These are phyloP conservation scores for Lactarius hatsudake DNA, from an alignment of 768 basidiomycete species.

Conservation along the genomic window DNA sequence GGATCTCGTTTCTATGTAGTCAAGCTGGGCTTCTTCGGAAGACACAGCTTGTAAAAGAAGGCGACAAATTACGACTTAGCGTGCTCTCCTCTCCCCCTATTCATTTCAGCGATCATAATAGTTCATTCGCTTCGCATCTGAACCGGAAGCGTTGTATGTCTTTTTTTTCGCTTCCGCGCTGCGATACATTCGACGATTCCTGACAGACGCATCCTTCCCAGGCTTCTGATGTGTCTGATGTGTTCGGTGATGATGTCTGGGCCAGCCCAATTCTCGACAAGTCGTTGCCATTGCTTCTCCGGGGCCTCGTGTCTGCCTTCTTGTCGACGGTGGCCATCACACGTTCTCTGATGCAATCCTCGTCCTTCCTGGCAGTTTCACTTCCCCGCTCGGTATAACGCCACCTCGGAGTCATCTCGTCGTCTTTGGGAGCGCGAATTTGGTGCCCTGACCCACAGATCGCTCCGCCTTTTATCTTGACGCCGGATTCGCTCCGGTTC, in stretches of 20 bases:
- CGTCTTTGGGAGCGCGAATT: constrained; percentile 1
- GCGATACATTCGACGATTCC: neutral
- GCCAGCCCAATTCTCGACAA: constrained; percentile 1
- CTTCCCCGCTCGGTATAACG: neutral
- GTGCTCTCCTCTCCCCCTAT: neutral
- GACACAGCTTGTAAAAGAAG: constrained; percentile 2
- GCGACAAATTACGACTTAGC: constrained; percentile 1
- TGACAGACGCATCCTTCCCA: neutral
- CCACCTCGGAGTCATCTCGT: constrained; percentile 9
- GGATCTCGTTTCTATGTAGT: constrained; percentile 13
- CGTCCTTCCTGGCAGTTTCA: neutral
- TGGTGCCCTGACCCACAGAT: neutral
- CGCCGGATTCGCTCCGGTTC: neutral
- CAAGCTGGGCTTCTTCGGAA: constrained; percentile 4
- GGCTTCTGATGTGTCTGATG: constrained; percentile 6
- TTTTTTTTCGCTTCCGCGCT: neutral
- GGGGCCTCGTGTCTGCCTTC: constrained; percentile 15
- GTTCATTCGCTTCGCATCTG: constrained; percentile 6
- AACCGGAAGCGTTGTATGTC: neutral
- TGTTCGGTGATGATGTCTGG: constrained; percentile 11
- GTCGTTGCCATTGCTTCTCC: neutral
- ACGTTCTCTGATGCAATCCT: constrained; percentile 17
- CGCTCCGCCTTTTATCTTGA: neutral
- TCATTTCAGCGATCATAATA: constrained; percentile 5
- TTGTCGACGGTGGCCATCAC: constrained; percentile 10